These are phyloP conservation scores for Lachancea sp. DNA, from an alignment of 805 yeast genomes.

Conservation along the genomic window DNA sequence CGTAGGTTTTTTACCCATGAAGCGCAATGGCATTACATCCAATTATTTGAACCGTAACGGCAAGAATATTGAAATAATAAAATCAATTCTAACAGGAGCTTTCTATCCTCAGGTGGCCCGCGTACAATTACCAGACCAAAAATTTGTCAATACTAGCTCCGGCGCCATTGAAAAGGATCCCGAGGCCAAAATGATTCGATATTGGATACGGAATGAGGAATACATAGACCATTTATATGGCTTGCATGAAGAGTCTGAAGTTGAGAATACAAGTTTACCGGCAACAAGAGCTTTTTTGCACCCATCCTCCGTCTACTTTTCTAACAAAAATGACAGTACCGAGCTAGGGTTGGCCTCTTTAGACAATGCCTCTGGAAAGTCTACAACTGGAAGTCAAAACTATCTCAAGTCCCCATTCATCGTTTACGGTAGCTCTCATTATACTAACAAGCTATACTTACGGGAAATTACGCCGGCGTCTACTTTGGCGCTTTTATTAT, in stretches of 20 bases:
- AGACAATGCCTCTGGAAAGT: conserved; percentile 17
- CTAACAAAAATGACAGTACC: conserved; percentile 35
- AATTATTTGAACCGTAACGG: conserved; percentile 45
- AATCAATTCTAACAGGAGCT: conserved; percentile 71
- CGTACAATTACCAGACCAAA: conserved; percentile 76
- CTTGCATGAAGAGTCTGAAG: conserved; percentile 12
- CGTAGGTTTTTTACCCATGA: conserved; percentile 64
- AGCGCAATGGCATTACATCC: conserved; percentile 34
- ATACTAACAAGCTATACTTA: conserved; percentile 62
- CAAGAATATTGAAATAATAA: conserved; percentile 44
- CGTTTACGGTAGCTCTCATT: conserved; percentile 52
- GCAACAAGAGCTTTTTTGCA: conserved; percentile 74
- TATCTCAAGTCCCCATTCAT: conserved; percentile 50
- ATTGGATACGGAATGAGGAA: conserved; percentile 64
- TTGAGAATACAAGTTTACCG: conserved; percentile 37
- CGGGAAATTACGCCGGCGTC: conserved; percentile 77
- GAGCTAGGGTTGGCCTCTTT: conserved; percentile 12
- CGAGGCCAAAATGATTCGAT: conserved; percentile 64
- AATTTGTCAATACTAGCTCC: conserved; percentile 56
- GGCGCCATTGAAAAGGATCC: conserved; percentile 87
- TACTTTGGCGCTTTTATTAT: conserved; percentile 63
- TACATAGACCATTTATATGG: conserved; percentile 33
- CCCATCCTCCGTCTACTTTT: conserved; percentile 75
- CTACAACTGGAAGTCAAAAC: conserved; percentile 17
- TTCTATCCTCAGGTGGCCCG: conserved; percentile 78